Percentiles rank a stretch among this genome's conserved stretches.
Conservation (phyloP, 2,329 filamentous ascomycete species). For the Neoscytalidium dimidiatum region DNA sequence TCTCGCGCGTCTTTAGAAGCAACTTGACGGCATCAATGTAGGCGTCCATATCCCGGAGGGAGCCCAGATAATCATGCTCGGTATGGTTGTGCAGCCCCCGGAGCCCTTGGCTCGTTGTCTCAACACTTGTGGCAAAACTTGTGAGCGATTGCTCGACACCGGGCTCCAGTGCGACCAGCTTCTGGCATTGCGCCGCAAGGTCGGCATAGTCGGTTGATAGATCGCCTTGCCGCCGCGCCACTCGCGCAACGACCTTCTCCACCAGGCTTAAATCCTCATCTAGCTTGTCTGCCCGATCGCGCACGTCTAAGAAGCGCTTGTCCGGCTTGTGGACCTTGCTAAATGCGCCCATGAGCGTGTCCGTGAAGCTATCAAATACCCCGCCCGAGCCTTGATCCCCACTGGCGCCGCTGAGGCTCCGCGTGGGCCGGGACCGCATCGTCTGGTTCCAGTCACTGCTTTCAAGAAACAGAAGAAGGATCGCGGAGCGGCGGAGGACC, state of each 20-base stretch:
- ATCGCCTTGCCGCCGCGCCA: constrained; percentile 84
- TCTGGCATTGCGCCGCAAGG: constrained; percentile 91
- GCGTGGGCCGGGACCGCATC: constrained; percentile 76
- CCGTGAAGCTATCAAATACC: constrained; percentile 92
- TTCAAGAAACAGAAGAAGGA: constrained; percentile 89
- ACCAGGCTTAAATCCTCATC: constrained; percentile 88
- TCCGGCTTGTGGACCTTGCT: constrained; percentile 95
- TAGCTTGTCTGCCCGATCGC: constrained; percentile 88
- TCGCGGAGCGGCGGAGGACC: constrained; percentile 76
- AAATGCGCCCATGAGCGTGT: constrained; percentile 96
- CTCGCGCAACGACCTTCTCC: constrained; percentile 91
- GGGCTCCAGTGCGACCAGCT: constrained; percentile 84
- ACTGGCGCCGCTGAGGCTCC: constrained; percentile 52
- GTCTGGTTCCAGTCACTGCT: constrained; percentile 94
- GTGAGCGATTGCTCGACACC: constrained; percentile 81
- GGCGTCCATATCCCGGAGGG: constrained; percentile 90
- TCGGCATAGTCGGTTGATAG: constrained; percentile 87
- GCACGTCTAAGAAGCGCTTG: constrained; percentile 89
- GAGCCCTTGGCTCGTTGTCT: constrained; percentile 78
- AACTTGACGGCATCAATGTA: constrained; percentile 86
- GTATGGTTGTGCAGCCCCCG: constrained; percentile 84
- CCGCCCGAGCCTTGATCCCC: constrained; percentile 55
- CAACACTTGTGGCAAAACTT: constrained; percentile 82
- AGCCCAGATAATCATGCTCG: constrained; percentile 93
- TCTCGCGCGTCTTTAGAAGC: constrained; percentile 88